Evolutionary conservation across 176 grass and related monocot genomes (phyloP), one percentile per base, ranked within the genome.

Genomic region (Chloris gayana): DNA sequence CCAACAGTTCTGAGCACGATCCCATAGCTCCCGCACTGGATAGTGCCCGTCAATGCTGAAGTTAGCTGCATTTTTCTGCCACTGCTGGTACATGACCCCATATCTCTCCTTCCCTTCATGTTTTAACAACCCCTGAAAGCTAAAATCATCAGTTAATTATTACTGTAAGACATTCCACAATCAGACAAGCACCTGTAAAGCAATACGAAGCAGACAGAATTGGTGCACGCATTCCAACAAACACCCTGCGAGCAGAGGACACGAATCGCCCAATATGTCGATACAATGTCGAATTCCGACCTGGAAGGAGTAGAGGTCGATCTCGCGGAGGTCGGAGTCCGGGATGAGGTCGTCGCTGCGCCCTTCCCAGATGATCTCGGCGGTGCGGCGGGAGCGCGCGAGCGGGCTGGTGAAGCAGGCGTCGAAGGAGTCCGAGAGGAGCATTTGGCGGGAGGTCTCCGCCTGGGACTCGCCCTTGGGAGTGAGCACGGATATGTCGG

Each of bases 251-350:
- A 33, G 27, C 44, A 29, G 1, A 29, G 1, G 24, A 5, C 50
- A 50, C 22, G 2, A 2, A 29, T 3, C 3, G 4, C 0, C 25
- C 7, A 2, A 18, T 10, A 12, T 4, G 0, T 22, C 15, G 4
- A 64, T 14, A 74, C 0, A 19, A 4, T 10, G 30, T 26, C 11
- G 19, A 54, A 22, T 7, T 39, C 85, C 67, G 22, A 94, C 92
- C 88, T 95, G 92, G 69, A 95, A 99, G 5, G 96, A 95, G 73
- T 95, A 99, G 47, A 95, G 96, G 69, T 99, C 92, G 24, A 99
- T 95, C 86, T 99, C 96, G 13, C 96, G 89, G 68, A 99, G 86
- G 62, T 95, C 86, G 12, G 72, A 57, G 27, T 99, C 96, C 12
- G 86, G 81, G 76, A 95, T 81, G 84, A 95, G 88, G 34, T 89